These are phyloP conservation scores for Wickerhamomyces strasburgensis DNA, from an alignment of 805 yeast genomes.

Conservation along the genomic window DNA sequence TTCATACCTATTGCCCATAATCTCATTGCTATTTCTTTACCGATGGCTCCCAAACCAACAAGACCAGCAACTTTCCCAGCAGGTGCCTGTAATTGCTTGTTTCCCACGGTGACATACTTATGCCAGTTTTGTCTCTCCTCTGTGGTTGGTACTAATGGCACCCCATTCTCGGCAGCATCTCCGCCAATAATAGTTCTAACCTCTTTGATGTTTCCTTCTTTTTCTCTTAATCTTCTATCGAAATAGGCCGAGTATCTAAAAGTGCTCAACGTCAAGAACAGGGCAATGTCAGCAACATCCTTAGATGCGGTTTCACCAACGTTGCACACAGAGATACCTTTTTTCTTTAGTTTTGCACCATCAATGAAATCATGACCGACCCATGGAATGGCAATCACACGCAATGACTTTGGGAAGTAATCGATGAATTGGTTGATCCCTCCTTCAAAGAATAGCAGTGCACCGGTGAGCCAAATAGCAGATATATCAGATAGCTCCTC, in stretches of 20 bases:
- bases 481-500: constrained; percentile 36
- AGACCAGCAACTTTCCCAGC: constrained; percentile 52
- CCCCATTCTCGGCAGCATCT: constrained; percentile 31
- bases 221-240: constrained; percentile 34
- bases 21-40: constrained; percentile 54
- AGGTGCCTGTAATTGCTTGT: constrained; percentile 45
- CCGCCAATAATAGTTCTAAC: constrained; percentile 37
- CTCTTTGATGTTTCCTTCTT: constrained; percentile 34
- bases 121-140: constrained; percentile 35
- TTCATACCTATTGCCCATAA: constrained; percentile 57
- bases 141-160: constrained; percentile 11
- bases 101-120: constrained; percentile 41
- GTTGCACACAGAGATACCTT: constrained; percentile 55
- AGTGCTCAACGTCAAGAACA: constrained; percentile 50
- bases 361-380: constrained; percentile 58
- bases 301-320: constrained; percentile 54
- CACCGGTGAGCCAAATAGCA: constrained; percentile 55
- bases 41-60: constrained; percentile 73
- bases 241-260: constrained; percentile 53
- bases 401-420: constrained; percentile 41
- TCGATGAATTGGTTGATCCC: constrained; percentile 40
- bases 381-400: constrained; percentile 48
- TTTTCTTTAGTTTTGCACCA: constrained; percentile 35
- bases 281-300: constrained; percentile 68
- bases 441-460: constrained; percentile 38